Evolutionary conservation across 306 rosid species (phyloP), one percentile per base, ranked within the genome.

Genomic region (Parietaria judaica): DNA sequence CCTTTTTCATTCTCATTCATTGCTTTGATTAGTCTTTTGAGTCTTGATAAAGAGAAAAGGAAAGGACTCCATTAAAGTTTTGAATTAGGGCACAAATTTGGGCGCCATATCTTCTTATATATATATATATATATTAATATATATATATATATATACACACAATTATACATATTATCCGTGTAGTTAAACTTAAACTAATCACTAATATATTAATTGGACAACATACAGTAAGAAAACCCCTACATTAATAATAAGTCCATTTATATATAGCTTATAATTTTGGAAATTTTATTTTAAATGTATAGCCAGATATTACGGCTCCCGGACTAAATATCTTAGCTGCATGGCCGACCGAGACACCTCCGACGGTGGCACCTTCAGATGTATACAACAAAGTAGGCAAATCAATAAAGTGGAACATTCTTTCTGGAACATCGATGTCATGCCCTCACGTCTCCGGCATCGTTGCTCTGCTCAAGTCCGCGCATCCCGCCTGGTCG

Each of bases 391-490:
- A 69, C 8, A 11, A 37, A 7, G 70, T 64, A 13, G 55, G 45
- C 6, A 41, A 49, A n/a, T 23, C 31, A 23, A n/a, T 64, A 11
- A 60, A 31, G 15, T 83, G 85, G 85, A 80, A 80, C 56, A 72
- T 79, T 36, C 76, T 63, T 50, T 74, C 83, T n/a, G 88, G 89
- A 47, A 83, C 88, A 46, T 83, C 85, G 12, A 83, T 83, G 85
- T 70, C 85, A 36, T 83, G 85, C 64, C 85, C 83, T 47, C 85
- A 80, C 57, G 74, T 83, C 3, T 61, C 85, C 2, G 85, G 81
- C 5, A 69, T 74, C 43, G 78, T 70, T 13, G 85, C 89, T 23
- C 81, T 80, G 6, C 64, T 83, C 71, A 80, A 77, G 67, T 80
- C 85, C 6, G 73, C 72, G 6, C 75, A 80, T 70, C 89, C 85